Evolutionary conservation across 116 monocot species (phyloP).

Genomic region (Cymodocea nodosa): DNA sequence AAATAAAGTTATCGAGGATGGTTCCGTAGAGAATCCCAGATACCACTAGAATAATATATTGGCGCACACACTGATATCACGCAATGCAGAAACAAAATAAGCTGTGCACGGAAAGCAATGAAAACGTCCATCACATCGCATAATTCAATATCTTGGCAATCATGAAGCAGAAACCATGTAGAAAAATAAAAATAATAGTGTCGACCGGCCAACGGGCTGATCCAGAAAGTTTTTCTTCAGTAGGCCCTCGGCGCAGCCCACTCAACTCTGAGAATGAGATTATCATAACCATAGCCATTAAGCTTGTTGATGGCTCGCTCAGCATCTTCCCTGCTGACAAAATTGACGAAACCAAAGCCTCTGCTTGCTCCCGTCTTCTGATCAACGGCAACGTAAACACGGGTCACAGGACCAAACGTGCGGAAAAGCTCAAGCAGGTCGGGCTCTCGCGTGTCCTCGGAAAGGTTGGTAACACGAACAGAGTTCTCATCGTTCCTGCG

Average conservation of each 20-base stretch:
- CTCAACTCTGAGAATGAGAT: conserved; percentile 82
- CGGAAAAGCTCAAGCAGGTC: conserved; percentile 88
- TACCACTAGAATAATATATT: no score
- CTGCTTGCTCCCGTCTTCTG: conserved; percentile 76
- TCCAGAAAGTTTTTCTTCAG: not conserved
- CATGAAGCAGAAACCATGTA: no score
- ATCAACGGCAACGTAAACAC: conserved; percentile 79
- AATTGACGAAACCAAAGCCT: conserved; percentile 93
- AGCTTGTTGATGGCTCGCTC: conserved; percentile 88
- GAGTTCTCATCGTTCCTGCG: conserved; percentile 90
- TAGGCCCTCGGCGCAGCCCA: conserved; percentile 88
- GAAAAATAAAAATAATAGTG: no score
- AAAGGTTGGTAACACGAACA: conserved; percentile 79
- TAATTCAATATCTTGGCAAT: no score
- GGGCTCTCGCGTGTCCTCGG: conserved; percentile 81
- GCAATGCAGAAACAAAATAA: no score
- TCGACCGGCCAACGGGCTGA: no score
- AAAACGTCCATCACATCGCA: no score
- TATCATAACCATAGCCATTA: conserved; percentile 95
- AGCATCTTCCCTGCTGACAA: conserved; percentile 68
- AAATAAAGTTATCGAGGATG: no score
- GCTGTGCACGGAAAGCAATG: no score
- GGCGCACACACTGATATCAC: no score
- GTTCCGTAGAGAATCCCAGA: no score
- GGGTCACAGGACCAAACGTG: conserved; percentile 60